These are phyloP conservation scores for Staphylotrichum longicolle DNA, from an alignment of 495 filamentous ascomycete genomes.

Conservation along the genomic window DNA sequence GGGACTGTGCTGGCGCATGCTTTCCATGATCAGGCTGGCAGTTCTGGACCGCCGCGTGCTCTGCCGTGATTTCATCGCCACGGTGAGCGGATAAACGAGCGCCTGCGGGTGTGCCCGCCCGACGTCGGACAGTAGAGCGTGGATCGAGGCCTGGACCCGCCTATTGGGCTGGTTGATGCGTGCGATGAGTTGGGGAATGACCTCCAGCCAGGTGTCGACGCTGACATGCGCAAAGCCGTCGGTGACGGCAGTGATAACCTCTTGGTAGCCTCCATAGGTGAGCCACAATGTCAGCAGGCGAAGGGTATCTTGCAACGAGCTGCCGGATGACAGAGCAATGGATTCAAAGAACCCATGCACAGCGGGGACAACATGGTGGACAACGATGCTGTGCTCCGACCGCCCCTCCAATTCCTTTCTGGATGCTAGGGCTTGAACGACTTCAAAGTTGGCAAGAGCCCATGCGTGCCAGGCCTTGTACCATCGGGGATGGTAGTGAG, in stretches of 20 bases:
- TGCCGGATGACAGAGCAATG: constrained; percentile 84
- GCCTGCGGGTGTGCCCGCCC: constrained; percentile 93
- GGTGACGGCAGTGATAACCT: constrained; percentile 82
- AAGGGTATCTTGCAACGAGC: constrained; percentile 92
- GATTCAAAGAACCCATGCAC: constrained; percentile 94
- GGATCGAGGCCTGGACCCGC: constrained; percentile 81
- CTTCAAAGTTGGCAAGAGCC: constrained; percentile 98
- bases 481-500: constrained; percentile 85
- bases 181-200: constrained; percentile 95
- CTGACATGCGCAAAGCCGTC: constrained; percentile 88
- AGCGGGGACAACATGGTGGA: constrained; percentile 89
- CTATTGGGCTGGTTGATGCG: constrained; percentile 93
- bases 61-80: constrained; percentile 86
- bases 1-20: constrained; percentile 92
- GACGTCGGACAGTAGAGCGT: constrained; percentile 85
- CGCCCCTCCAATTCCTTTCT: constrained; percentile 60
- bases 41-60: constrained; percentile 78
- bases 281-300: constrained; percentile 95
- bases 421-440: constrained; percentile 74
- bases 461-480: constrained; percentile 99
- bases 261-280: constrained; percentile 79
- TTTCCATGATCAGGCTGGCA: constrained; percentile 91
- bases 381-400: constrained; percentile 53
- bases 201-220: constrained; percentile 96
- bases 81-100: constrained; percentile 98